Evolutionary conservation across 768 basidiomycete genomes (phyloP).

Genomic region (Candolleomyces eurysporus): DNA sequence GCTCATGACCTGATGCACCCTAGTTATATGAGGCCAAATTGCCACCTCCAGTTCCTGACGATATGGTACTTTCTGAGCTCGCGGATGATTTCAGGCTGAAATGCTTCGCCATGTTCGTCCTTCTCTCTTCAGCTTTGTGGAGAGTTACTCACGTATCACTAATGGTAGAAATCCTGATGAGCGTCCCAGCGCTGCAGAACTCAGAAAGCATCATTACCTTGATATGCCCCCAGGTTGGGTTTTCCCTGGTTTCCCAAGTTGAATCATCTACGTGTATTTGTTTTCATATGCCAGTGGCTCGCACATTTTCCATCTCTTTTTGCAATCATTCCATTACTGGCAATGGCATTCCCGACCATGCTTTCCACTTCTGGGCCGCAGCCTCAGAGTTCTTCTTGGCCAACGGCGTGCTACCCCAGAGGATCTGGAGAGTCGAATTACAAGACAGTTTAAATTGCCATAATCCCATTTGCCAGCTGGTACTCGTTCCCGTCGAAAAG

Average conservation of each 20-base stretch:
- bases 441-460: no score
- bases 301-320: neutral
- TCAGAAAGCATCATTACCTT: conserved; percentile 79
- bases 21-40: conserved; percentile 84
- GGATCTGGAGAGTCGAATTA: no score
- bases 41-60: conserved; percentile 87
- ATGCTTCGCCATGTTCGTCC: conserved; percentile 84
- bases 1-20: neutral
- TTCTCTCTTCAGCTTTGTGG: conserved; percentile 1
- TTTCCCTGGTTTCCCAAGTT: conserved; percentile 43
- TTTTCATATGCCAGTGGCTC: neutral
- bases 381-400: no score
- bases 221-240: conserved; percentile 69
- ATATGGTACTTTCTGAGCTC: conserved; percentile 68
- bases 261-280: conserved; percentile 1
- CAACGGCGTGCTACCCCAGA: no score
- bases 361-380: no score
- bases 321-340: conserved; percentile 5
- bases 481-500: no score
- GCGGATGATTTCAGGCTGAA: conserved; percentile 84
- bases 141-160: conserved; percentile 7
- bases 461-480: no score
- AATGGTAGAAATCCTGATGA: conserved; percentile 71
- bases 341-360: no score
- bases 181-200: conserved; percentile 75